Base-by-base conservation (phyloP, 129 eudicot species). In the Rutidosis leptorrhynchoides region DNA sequence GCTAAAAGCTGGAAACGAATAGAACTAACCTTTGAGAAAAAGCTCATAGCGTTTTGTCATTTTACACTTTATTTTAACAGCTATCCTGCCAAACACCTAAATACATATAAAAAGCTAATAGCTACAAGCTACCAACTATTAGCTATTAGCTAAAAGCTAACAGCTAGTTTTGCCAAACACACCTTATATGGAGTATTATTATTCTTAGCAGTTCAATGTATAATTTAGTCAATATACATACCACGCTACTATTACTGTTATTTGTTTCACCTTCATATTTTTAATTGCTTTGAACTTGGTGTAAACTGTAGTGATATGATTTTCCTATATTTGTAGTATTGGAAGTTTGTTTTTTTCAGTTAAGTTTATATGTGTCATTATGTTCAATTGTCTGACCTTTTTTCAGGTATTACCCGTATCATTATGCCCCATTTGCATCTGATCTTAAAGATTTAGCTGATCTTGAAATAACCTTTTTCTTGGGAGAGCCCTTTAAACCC, bases 401-500 rank as follows among this genome's bases (percentile, higher is more conserved):
- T 23, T 76, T 37, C 84, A 94, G 99, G 99, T 94, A 81, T 65
- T 94, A 94, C 70, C 99, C 97, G 2, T 84, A 82, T 82, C 99
- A 94, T 84, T 94, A 94, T 84, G 96, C 99, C 68, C 99, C 99
- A 43, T 94, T 94, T 84, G 99, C 99, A 70, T 94, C 99, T 58
- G 99, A 94, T 74, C 86, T 94, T 64, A 86, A 86, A 79, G 93
- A 82, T 64, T 65, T 94, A 66, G 79, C 82, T 80, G 99, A 94
- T 62, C 55, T 89, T 64, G 97, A 94, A 72, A 89, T 89, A n/a
- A 86, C 84, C 8, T 89, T 94, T 82, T 94, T 86, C 68, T 70
- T 81, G 45, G 99, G 99, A 76, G 85, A 84, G 85, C 97, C 99
- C 26, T 94, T 94, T 77, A 94, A 94, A 75, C 99, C 99, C 66